Conservation (phyloP, 345 rosid genomes). For the Xanthoceras sorbifolium region DNA sequence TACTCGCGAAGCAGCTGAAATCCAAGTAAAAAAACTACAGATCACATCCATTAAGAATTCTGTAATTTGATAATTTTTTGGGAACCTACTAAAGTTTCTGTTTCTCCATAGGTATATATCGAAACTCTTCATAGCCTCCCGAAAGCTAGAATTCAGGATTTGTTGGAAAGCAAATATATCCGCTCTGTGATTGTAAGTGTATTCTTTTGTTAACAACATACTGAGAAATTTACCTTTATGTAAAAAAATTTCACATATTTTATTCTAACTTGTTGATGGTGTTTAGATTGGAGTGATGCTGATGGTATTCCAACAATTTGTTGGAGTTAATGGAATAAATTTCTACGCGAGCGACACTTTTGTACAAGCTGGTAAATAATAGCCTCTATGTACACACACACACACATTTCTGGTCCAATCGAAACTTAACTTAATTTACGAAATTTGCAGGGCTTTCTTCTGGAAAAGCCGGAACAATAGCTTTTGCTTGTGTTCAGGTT, state of each 20-base stretch:
- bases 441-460: constrained; percentile 71
- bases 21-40: constrained; percentile 44
- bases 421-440: background rate
- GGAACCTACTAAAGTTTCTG: constrained; percentile 13
- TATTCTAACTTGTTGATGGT: constrained; percentile 15
- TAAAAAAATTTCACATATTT: background rate
- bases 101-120: constrained; percentile 42
- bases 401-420: background rate
- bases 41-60: constrained; percentile 5
- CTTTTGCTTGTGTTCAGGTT: constrained; percentile 86
- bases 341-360: constrained; percentile 91
- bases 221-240: too few species aligned
- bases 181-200: constrained; percentile 68
- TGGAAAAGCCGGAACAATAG: constrained; percentile 72
- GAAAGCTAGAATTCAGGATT: constrained; percentile 57
- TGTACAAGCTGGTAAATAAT: constrained; percentile 67
- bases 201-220: background rate
- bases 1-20: constrained; percentile 69
- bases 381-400: background rate
- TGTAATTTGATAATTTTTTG: constrained; percentile 9
- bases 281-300: constrained; percentile 79
- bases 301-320: constrained; percentile 87
- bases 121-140: constrained; percentile 66
- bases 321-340: constrained; percentile 77
- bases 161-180: constrained; percentile 61